Base-by-base conservation (phyloP, 2,329 filamentous ascomycete genomes). In the Juglanconis sp. region DNA sequence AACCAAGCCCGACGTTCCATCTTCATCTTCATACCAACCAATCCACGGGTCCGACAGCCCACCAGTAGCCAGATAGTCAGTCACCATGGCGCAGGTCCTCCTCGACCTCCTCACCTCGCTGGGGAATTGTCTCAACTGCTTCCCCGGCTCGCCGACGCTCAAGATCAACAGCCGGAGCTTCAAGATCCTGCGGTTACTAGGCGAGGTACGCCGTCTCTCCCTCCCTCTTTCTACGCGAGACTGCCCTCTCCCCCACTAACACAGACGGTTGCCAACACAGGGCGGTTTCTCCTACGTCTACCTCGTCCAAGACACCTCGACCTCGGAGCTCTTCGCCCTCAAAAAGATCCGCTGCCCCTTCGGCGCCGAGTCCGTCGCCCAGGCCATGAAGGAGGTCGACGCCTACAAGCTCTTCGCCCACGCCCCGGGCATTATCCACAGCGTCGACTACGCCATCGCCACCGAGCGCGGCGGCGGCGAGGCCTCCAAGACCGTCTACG, bases 301-400 rank as follows among this genome's bases (percentile, higher is more conserved):
- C 78, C 90, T 99, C 62, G 95, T 99, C 62, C 91, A 98, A 81
- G 93, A 97, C 74, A 94, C 90, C 52, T 81, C 86, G 57, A 89
- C 87, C 56, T 90, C 91, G 62, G 87, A 94, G 69, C 85, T 96
- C 51, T 94, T 96, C 74, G 95, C 95, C 17, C 87, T 98, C 64
- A 99, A 99, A 77, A 99, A 99, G 83, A 99, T 99, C 75, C 89
- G 94, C 72, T 99, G 95, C 81, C 94, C 95, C 4, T 98, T 99
- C 71, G 95, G 95, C 66, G 90, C 95, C 75, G 95, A 99, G 80
- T 96, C 92, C 32, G 94, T 99, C 61, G 87, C 92, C 66, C 92
- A 91, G 73, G 95, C 95, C 55, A 89, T 98, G 82, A 94, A 94
- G 74, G 95, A 99, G 79, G 95, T 98, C 64, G 94, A 98, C 74